Evolutionary conservation across 768 basidiomycete genomes (phyloP).

Genomic region (Mrakia blollopis): DNA sequence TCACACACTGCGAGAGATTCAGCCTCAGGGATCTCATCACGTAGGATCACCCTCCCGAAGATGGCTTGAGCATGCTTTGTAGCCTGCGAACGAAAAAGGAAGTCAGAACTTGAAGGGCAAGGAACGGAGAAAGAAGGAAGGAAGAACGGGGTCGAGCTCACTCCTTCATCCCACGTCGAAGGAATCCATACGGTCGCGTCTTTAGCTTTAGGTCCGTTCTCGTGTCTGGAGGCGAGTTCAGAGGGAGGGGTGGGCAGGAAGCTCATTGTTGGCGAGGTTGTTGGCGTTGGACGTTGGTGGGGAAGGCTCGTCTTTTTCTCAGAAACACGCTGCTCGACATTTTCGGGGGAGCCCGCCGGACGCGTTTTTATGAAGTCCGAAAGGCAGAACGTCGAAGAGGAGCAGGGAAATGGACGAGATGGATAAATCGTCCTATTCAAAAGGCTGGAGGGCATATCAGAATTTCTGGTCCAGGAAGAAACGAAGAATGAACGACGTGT

Average conservation of each 20-base stretch:
- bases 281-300: not conserved
- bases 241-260: not conserved
- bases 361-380: too few species aligned
- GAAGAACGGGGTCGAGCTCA: not conserved
- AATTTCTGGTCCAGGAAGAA: too few species aligned
- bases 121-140: not conserved
- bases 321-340: not conserved
- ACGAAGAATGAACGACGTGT: too few species aligned
- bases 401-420: too few species aligned
- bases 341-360: not conserved
- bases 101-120: not conserved
- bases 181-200: slow-evolving; percentile 12
- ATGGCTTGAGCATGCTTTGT: not conserved
- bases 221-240: not conserved
- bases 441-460: too few species aligned
- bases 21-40: not conserved
- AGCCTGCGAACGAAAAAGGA: not conserved
- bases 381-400: too few species aligned
- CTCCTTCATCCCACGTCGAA: not conserved
- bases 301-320: too few species aligned
- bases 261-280: not conserved
- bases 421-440: too few species aligned
- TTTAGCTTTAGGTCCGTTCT: not conserved
- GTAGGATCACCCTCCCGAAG: slow-evolving; percentile 6
- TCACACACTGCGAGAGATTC: slow-evolving; percentile 2